Conservation (phyloP, 2,329 filamentous ascomycete genomes). For the Cytospora leucostoma region DNA sequence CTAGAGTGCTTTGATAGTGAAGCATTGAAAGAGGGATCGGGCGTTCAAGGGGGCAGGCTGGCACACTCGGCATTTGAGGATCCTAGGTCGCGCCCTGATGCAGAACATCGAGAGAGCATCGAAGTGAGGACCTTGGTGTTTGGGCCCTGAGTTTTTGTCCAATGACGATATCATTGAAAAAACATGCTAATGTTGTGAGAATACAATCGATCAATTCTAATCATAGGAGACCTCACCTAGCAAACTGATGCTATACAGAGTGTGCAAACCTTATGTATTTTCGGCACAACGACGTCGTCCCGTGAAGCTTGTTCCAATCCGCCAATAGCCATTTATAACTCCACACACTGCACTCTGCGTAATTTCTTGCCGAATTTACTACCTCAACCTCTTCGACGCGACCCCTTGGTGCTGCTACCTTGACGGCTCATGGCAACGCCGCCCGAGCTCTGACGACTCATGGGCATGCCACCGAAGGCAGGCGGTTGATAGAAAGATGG, state of each 20-base stretch:
- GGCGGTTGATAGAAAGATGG: slow-evolving; percentile 39
- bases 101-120: slow-evolving; percentile 79
- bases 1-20: slow-evolving; percentile 79
- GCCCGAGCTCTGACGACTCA: slow-evolving; percentile 60
- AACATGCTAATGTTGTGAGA: background rate
- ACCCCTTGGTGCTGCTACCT: slow-evolving; percentile 54
- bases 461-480: slow-evolving; percentile 46
- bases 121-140: slow-evolving; percentile 87
- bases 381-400: slow-evolving; percentile 36
- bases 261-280: background rate
- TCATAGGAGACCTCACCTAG: background rate
- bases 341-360: background rate
- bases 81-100: slow-evolving; percentile 68
- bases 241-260: slow-evolving; percentile 5
- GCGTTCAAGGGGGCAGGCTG: slow-evolving; percentile 55
- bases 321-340: background rate
- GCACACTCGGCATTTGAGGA: slow-evolving; percentile 82
- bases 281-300: background rate
- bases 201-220: background rate
- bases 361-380: too few species aligned
- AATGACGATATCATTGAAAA: background rate
- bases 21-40: slow-evolving; percentile 48
- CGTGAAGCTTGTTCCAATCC: background rate
- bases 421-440: slow-evolving; percentile 60
- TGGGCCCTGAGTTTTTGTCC: slow-evolving; percentile 49